These are phyloP conservation scores for Emmonsia crescens DNA, from an alignment of 2,329 filamentous ascomycete genomes.

Conservation along the genomic window DNA sequence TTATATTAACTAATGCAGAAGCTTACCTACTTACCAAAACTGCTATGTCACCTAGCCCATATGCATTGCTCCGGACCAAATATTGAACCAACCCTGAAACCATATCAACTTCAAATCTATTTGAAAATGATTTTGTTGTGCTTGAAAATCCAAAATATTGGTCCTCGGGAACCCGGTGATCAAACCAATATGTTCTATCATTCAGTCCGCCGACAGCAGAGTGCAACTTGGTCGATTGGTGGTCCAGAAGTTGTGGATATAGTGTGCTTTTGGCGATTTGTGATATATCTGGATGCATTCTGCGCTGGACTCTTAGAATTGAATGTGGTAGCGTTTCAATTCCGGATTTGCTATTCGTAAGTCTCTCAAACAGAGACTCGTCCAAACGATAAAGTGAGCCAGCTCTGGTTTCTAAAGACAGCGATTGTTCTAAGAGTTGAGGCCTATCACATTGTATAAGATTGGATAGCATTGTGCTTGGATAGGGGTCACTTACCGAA, in stretches of 20 bases:
- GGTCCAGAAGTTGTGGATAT: slow-evolving; percentile 20
- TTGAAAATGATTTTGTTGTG: slow-evolving; percentile 18
- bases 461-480: slow-evolving; percentile 41
- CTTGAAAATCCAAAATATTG: slow-evolving; percentile 2
- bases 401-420: slow-evolving; percentile 41
- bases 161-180: slow-evolving; percentile 19
- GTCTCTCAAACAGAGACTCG: slow-evolving; percentile 51
- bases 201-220: slow-evolving; percentile 16
- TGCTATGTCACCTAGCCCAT: slow-evolving; percentile 21
- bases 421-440: slow-evolving; percentile 26
- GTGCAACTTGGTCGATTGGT: slow-evolving; percentile 9
- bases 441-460: slow-evolving; percentile 41
- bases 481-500: slow-evolving; percentile 44
- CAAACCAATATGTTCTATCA: slow-evolving; percentile 21
- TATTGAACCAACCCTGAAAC: slow-evolving; percentile 18
- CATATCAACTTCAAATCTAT: slow-evolving; percentile 21
- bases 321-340: slow-evolving; percentile 16
- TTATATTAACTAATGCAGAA: neutral
- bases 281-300: slow-evolving; percentile 24
- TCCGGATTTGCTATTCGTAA: slow-evolving; percentile 22
- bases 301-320: slow-evolving; percentile 19
- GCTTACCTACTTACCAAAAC: slow-evolving; percentile 12
- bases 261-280: slow-evolving; percentile 17
- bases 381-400: slow-evolving; percentile 47
- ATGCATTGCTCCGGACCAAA: slow-evolving; percentile 19